These are phyloP conservation scores for Moesziomyces sp. DNA, from an alignment of 1,284 basidiomycete genomes.

Conservation along the genomic window DNA sequence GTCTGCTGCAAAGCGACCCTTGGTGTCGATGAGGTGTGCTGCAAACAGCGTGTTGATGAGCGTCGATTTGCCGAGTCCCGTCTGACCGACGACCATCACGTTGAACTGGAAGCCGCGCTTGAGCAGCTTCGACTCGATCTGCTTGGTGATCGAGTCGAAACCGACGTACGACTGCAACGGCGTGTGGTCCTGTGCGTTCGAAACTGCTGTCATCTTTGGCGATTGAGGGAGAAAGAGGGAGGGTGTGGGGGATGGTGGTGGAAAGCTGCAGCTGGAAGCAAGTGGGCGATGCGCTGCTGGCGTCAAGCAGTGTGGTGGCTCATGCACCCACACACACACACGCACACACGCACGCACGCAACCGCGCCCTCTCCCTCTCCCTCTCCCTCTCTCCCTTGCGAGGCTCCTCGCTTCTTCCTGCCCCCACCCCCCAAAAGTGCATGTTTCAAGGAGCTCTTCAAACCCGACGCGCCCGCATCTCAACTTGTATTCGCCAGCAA, in stretches of 20 bases:
- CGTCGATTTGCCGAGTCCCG: conserved; percentile 97
- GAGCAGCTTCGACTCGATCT: conserved; percentile 98
- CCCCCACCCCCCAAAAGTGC: not conserved
- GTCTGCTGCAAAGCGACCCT: conserved; percentile 88
- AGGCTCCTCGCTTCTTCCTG: not conserved
- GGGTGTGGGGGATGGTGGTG: too few species aligned
- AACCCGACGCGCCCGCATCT: too few species aligned
- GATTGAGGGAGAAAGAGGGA: too few species aligned
- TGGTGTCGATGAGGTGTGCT: conserved; percentile 95
- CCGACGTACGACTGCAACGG: conserved; percentile 68
- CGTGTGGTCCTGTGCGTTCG: conserved; percentile 44
- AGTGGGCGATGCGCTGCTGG: not conserved
- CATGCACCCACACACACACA: conserved; percentile 12
- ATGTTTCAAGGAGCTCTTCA: conserved; percentile 1
- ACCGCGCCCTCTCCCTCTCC: not conserved
- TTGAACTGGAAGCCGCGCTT: conserved; percentile 99
- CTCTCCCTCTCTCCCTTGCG: conserved; percentile 3
- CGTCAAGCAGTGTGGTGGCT: conserved; percentile 9
- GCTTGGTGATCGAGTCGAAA: conserved; percentile 80
- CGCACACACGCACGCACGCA: conserved; percentile 6
- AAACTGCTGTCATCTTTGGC: conserved; percentile 38
- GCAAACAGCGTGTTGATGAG: conserved; percentile 99
- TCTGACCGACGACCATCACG: conserved; percentile 78
- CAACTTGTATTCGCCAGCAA: not conserved
- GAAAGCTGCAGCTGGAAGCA: too few species aligned